Conservation (phyloP, 1,284 basidiomycete species). For the Leccinum ponderosum region DNA sequence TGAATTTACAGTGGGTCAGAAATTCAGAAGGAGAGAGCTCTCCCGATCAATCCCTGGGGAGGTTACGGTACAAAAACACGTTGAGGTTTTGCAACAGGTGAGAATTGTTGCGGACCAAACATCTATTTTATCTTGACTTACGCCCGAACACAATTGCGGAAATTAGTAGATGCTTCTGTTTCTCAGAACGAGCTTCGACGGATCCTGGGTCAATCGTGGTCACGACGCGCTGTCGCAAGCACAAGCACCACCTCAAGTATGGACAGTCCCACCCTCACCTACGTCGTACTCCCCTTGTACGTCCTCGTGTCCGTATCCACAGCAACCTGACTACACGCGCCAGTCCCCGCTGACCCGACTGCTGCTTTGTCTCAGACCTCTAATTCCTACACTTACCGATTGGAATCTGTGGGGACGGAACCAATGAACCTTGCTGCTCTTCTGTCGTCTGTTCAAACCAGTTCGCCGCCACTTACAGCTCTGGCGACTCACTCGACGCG, state of each 20-base stretch:
- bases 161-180: conserved; percentile 77
- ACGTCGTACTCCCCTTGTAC: conserved; percentile 31
- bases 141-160: conserved; percentile 57
- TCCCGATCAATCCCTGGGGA: conserved; percentile 71
- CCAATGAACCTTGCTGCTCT: conserved; percentile 30
- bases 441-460: conserved; percentile 24
- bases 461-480: conserved; percentile 28
- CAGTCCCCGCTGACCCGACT: conserved; percentile 22
- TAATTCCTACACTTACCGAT: conserved; percentile 23
- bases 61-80: conserved; percentile 58
- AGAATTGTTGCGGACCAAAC: conserved; percentile 17
- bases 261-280: conserved; percentile 17
- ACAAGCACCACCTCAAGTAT: conserved; percentile 38
- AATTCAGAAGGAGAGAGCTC: conserved; percentile 70
- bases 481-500: conserved; percentile 10
- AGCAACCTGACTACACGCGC: conserved; percentile 27
- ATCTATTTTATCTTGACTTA: conserved; percentile 10
- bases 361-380: conserved; percentile 13
- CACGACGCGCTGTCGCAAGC: conserved; percentile 46
- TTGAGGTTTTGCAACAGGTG: conserved; percentile 75
- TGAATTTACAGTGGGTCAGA: conserved; percentile 75
- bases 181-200: conserved; percentile 79
- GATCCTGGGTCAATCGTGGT: conserved; percentile 76
- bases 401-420: conserved; percentile 31
- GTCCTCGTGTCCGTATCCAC: conserved; percentile 31